Evolutionary conservation across 2,329 filamentous ascomycete genomes (phyloP).

Genomic region (Talaromyces sp.): DNA sequence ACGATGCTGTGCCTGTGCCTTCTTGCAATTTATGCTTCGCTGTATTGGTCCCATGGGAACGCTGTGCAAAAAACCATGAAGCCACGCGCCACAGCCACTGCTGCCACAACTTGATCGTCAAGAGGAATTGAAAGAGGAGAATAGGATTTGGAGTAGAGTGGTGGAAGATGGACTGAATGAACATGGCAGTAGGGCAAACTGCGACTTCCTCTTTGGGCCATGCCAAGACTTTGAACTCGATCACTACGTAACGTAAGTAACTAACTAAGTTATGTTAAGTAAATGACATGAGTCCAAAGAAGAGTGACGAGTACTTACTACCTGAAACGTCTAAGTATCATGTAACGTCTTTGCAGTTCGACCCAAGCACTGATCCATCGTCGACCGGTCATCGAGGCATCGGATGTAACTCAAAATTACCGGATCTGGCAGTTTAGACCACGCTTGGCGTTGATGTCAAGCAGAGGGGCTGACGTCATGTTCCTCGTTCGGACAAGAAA

Average conservation of each 20-base stretch:
- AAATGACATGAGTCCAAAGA: too few species aligned
- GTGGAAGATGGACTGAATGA: too few species aligned
- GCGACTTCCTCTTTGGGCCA: not conserved
- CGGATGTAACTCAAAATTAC: not conserved
- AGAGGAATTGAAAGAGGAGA: too few species aligned
- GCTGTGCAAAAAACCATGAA: slow-evolving; percentile 53
- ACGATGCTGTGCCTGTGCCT: slow-evolving; percentile 67
- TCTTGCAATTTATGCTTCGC: slow-evolving; percentile 67
- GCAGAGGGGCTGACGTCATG: slow-evolving; percentile 1
- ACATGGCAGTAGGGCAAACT: too few species aligned
- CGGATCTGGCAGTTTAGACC: not conserved
- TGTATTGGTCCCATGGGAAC: slow-evolving; percentile 68
- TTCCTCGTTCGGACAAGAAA: not conserved
- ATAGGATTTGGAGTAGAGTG: too few species aligned
- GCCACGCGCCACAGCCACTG: not conserved
- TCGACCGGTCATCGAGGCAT: not conserved
- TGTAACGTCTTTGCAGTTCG: not conserved
- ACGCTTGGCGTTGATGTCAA: not conserved
- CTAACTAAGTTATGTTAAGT: too few species aligned
- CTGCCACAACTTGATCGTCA: too few species aligned
- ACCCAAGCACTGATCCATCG: not conserved
- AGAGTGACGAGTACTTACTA: too few species aligned
- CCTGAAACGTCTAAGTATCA: too few species aligned
- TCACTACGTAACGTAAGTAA: too few species aligned
- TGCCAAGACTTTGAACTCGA: not conserved